A percentile compares a stretch with the other conserved stretches of the same genome.
Conservation (phyloP, 768 basidiomycete genomes). For the Nidularia sp. region DNA sequence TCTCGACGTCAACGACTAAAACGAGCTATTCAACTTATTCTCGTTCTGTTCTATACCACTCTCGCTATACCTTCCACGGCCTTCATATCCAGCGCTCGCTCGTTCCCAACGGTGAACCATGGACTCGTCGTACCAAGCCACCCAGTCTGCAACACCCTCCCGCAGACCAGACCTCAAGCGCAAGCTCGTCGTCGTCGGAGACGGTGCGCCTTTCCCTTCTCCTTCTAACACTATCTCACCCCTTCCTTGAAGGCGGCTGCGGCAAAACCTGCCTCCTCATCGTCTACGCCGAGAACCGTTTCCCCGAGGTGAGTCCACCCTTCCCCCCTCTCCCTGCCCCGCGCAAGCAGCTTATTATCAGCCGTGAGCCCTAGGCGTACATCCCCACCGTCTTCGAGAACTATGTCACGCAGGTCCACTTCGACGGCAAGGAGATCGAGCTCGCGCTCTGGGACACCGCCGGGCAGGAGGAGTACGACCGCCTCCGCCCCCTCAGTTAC, state of each 20-base stretch:
- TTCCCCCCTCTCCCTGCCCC: not conserved
- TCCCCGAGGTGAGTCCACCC: constrained; percentile 70
- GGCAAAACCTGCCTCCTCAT: constrained; percentile 96
- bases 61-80: not conserved
- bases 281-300: constrained; percentile 94
- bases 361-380: constrained; percentile 60
- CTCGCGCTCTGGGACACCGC: constrained; percentile 99
- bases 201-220: constrained; percentile 51
- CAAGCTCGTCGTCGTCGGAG: constrained; percentile 86
- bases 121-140: constrained; percentile 2
- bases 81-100: not conserved
- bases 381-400: constrained; percentile 94
- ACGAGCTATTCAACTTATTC: not conserved
- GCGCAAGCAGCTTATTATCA: constrained; percentile 1
- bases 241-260: constrained; percentile 57
- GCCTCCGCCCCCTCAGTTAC: constrained; percentile 80
- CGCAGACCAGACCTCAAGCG: constrained; percentile 78
- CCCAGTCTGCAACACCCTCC: constrained; percentile 19
- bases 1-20: too few relatives aligned
- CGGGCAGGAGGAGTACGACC: constrained; percentile 95
- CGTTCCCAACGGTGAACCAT: not conserved
- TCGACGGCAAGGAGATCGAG: constrained; percentile 86
- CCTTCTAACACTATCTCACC: not conserved
- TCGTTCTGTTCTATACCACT: not conserved
- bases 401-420: constrained; percentile 83